These are phyloP conservation scores for Eimeria mitis DNA, from an alignment of 169 alveolate species.

Conservation along the genomic window DNA sequence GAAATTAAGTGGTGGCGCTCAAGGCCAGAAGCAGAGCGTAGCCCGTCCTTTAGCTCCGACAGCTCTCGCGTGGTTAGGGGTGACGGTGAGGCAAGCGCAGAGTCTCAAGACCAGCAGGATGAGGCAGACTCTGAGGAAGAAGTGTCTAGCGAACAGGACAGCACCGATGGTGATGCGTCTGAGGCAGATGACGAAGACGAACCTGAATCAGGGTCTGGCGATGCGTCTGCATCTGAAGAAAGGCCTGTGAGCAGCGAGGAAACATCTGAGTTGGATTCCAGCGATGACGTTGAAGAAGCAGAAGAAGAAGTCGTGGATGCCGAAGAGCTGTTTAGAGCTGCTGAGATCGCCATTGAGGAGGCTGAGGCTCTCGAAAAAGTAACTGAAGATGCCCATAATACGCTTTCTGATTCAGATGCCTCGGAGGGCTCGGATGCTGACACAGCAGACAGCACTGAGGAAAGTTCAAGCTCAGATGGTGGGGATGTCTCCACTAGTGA, in stretches of 20 bases:
- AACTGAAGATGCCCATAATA: neutral
- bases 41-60: slow-evolving; percentile 13
- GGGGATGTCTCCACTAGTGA: neutral
- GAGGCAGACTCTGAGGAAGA: neutral
- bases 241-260: neutral
- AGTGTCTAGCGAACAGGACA: neutral
- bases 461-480: neutral
- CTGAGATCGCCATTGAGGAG: slow-evolving; percentile 9
- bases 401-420: neutral
- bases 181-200: neutral
- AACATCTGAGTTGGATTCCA: neutral
- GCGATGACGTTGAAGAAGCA: neutral
- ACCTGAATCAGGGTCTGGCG: neutral
- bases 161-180: neutral
- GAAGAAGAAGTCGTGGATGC: neutral
- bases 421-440: neutral
- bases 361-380: slow-evolving; percentile 11
- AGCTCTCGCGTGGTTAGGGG: slow-evolving; percentile 1
- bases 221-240: neutral
- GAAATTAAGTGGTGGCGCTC: slow-evolving; percentile 21
- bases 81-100: neutral
- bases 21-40: neutral
- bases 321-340: neutral
- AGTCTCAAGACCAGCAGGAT: neutral
- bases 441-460: neutral